phyloP scores from a whole-genome alignment of 2,329 filamentous ascomycete species.

The Xylariaceae sp. region DNA sequence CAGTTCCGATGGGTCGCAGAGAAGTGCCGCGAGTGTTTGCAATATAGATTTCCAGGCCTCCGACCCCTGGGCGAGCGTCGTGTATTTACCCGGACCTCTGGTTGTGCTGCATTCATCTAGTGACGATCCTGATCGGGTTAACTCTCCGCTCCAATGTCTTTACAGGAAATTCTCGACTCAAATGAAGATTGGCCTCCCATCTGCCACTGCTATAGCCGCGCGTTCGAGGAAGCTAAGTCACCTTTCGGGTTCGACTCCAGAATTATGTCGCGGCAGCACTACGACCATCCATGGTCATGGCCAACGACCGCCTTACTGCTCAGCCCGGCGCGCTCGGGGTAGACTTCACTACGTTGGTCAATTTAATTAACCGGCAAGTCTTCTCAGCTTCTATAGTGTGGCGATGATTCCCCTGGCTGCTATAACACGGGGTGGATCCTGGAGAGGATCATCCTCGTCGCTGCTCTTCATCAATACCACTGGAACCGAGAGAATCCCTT shows the following conservation, averaged over 20 bases:
- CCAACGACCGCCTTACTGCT: too few relatives aligned
- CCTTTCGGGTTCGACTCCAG: neutral
- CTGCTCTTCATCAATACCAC: neutral
- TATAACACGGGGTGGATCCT: too few relatives aligned
- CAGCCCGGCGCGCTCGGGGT: too few relatives aligned
- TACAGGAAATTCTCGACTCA: slow-evolving; percentile 12
- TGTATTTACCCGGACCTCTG: slow-evolving; percentile 19
- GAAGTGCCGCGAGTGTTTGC: slow-evolving; percentile 2
- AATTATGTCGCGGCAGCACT: neutral
- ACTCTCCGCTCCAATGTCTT: slow-evolving; percentile 10
- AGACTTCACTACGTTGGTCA: too few relatives aligned
- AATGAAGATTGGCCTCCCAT: slow-evolving; percentile 6
- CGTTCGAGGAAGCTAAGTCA: slow-evolving; percentile 4
- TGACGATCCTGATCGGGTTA: slow-evolving; percentile 12
- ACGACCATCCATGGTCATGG: too few relatives aligned
- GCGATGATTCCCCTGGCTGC: too few relatives aligned
- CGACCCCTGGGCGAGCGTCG: slow-evolving; percentile 1
- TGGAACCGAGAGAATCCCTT: too few relatives aligned
- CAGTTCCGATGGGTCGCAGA: neutral
- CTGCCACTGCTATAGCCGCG: slow-evolving; percentile 10
- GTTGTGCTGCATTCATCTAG: slow-evolving; percentile 9
- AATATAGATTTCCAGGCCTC: neutral
- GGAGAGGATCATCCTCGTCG: too few relatives aligned
- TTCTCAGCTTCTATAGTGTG: too few relatives aligned
- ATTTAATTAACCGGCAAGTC: too few relatives aligned